Conservation (phyloP, 1,139 yeast genomes). For the Debaryomycetaceae sp. region DNA sequence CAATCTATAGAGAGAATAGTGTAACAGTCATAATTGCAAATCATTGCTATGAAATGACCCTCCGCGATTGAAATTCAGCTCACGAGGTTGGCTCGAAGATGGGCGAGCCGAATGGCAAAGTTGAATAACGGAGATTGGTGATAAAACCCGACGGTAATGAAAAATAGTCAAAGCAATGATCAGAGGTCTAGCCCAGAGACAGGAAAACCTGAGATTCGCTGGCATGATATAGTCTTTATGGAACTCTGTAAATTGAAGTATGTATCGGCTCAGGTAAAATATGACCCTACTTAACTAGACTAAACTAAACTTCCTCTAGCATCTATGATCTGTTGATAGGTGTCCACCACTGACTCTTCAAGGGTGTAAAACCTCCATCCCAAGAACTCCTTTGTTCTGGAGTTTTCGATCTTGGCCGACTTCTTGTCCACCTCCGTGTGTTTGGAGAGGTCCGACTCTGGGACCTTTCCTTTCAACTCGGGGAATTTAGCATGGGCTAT, state of each 20-base stretch:
- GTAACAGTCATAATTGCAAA: no score
- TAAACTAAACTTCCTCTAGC: neutral
- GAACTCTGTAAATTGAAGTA: no score
- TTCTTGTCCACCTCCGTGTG: constrained; percentile 5
- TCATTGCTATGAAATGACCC: no score
- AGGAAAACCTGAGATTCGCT: constrained; percentile 28
- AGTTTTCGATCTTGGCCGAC: constrained; percentile 26
- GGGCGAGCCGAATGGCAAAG: no score
- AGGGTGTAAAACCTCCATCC: constrained; percentile 34
- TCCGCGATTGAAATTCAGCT: no score
- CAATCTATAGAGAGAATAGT: no score
- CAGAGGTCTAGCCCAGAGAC: no score
- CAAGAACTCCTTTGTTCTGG: constrained; percentile 26
- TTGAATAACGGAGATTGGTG: no score
- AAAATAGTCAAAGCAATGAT: no score
- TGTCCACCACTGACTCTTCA: constrained; percentile 37
- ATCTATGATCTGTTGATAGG: constrained; percentile 29
- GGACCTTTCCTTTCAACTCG: constrained; percentile 19
- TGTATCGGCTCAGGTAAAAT: no score
- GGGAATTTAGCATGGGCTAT: constrained; percentile 20
- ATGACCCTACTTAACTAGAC: constrained; percentile 1
- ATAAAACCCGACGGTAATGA: no score
- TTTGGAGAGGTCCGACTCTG: constrained; percentile 37
- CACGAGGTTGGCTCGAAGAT: no score
- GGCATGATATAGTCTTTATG: constrained; percentile 10